Conservation (phyloP, 208 protist genomes). For the Crithidia expoeki region DNA sequence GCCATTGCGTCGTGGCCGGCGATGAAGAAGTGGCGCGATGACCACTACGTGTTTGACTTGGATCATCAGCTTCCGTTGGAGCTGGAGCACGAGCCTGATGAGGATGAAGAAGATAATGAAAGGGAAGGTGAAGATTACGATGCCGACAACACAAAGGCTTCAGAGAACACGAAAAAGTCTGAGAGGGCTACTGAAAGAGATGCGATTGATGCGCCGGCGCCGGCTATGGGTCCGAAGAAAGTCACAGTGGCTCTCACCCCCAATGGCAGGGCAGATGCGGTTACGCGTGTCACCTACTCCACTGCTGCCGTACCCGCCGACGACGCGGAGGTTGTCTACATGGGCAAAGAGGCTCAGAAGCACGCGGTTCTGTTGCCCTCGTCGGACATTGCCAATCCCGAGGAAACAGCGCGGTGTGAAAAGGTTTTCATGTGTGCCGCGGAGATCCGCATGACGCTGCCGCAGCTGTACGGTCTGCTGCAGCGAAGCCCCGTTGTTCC, state of each 20-base stretch:
- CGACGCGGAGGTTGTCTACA: constrained; percentile 25
- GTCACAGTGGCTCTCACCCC: constrained; percentile 91
- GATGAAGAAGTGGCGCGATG: constrained; percentile 70
- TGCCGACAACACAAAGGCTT: no score
- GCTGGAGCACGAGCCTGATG: constrained; percentile 20
- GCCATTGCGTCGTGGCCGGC: constrained; percentile 78
- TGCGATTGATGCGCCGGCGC: neutral
- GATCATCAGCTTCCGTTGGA: constrained; percentile 55
- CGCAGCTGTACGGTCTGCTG: constrained; percentile 78
- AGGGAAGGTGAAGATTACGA: constrained; percentile 28
- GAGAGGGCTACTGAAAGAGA: neutral
- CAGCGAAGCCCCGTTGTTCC: constrained; percentile 44
- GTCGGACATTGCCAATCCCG: neutral
- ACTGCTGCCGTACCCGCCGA: constrained; percentile 36
- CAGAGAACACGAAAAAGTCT: constrained; percentile 6
- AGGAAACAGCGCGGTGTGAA: constrained; percentile 20
- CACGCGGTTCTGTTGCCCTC: constrained; percentile 28
- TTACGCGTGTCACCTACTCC: constrained; percentile 80
- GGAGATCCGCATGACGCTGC: constrained; percentile 74
- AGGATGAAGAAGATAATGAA: constrained; percentile 37
- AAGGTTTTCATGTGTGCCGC: constrained; percentile 87
- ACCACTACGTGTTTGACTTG: constrained; percentile 81
- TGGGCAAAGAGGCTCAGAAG: constrained; percentile 18
- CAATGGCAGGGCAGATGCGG: constrained; percentile 89
- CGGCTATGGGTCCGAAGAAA: constrained; percentile 31